Base-by-base conservation (phyloP, 768 basidiomycete species). In the Panaeolus cyanescens region DNA sequence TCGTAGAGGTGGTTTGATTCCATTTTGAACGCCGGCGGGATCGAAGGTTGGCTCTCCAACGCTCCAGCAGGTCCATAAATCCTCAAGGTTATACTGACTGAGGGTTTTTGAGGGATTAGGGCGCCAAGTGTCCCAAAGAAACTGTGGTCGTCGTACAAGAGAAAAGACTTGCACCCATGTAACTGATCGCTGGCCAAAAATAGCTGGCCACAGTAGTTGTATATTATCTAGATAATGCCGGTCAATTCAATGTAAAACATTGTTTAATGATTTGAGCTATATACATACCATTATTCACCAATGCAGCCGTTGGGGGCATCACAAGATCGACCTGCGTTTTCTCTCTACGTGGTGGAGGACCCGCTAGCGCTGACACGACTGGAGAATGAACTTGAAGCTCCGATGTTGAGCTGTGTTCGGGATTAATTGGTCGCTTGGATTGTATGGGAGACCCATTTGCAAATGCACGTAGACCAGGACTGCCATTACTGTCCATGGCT, bases 51-150 rank as follows among this genome's bases (percentile, higher is more conserved):
- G 28, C 45, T 72, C 68, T 7, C 71, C 71, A 30, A 61, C 36
- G 30, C 40, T 58, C 31, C 65, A 74, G 19, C 62, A 62, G 0
- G 39, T 25, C 68, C 70, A 73, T 5, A 70, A 39, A 1, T 66
- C 67, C 4, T 65, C 22, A 4, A 71, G 36, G 15, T 32, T 57
- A 40, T 62, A 68, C 28, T 65, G 55, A 25, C 72, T 61, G 0
- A 74, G 60, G 0, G 67, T 59, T 56, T 68, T 68, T 5, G 37
- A 62, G 4, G 72, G 73, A 8, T n/a, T n/a, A n/a, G n/a, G n/a
- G n/a, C 63, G 56, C 72, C 70, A 74, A 17, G 55, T 55, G 0
- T 65, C 67, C 72, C 72, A 73, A 12, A 70, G 64, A 2, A 67
- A 34, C 15, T 69, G 56, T 0, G 70, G 68, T 17, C 58, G 70